Conservation (phyloP, 1,284 basidiomycete species). For the Irpex sp. region DNA sequence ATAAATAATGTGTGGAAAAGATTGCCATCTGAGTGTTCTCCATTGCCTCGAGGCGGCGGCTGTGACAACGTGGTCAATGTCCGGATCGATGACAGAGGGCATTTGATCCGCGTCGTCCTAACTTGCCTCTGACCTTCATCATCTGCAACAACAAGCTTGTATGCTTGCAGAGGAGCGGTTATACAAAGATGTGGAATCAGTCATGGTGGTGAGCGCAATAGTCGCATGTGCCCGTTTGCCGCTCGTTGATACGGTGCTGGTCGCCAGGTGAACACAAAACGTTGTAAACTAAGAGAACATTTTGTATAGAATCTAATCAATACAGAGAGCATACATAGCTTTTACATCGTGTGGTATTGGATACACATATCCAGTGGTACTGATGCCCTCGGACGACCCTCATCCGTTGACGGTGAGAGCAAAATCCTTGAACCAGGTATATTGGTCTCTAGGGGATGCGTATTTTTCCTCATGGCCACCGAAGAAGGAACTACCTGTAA, state of each 20-base stretch:
- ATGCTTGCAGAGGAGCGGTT: background rate
- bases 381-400: background rate
- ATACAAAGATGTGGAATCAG: too few species aligned
- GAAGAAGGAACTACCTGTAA: slow-evolving; percentile 64
- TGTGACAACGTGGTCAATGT: slow-evolving; percentile 1
- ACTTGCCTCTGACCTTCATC: background rate
- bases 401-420: slow-evolving; percentile 23
- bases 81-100: background rate
- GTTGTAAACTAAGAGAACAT: too few species aligned
- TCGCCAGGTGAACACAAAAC: too few species aligned
- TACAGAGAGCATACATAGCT: too few species aligned
- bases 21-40: background rate
- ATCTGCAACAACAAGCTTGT: background rate
- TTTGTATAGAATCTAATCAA: too few species aligned
- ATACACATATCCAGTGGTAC: too few species aligned
- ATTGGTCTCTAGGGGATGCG: slow-evolving; percentile 68
- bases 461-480: slow-evolving; percentile 65
- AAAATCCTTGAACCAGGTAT: slow-evolving; percentile 74
- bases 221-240: too few species aligned
- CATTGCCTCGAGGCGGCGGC: slow-evolving; percentile 3
- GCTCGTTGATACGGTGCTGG: too few species aligned
- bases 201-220: too few species aligned
- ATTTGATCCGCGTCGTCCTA: background rate
- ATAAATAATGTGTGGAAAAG: background rate
- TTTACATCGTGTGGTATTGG: too few species aligned